Conservation (phyloP, 2,329 filamentous ascomycete genomes). For the Pseudopithomyces maydicus region DNA sequence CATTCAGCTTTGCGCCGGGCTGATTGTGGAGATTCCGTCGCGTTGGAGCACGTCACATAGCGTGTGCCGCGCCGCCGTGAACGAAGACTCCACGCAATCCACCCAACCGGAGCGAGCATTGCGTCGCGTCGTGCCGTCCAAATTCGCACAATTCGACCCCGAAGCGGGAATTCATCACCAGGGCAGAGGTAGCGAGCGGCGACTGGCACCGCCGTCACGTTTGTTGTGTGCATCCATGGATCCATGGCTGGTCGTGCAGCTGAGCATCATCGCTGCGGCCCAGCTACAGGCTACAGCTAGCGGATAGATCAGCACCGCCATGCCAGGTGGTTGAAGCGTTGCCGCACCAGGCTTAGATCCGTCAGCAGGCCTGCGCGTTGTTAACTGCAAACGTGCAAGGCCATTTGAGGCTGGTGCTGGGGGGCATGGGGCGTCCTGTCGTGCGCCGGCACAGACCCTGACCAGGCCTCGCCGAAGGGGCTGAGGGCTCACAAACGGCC, state of each 20-base stretch:
- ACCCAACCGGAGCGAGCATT: neutral
- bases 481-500: slow-evolving; percentile 1
- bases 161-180: neutral
- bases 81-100: neutral
- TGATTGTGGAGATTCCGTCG: slow-evolving; percentile 8
- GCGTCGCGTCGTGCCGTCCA: neutral
- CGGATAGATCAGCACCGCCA: slow-evolving; percentile 8
- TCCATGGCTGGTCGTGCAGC: neutral
- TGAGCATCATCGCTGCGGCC: neutral
- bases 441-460: slow-evolving; percentile 3
- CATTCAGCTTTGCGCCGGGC: neutral
- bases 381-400: slow-evolving; percentile 5
- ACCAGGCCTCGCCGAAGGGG: neutral
- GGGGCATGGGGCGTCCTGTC: neutral
- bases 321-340: neutral
- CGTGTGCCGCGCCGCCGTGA: neutral
- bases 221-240: too few species aligned
- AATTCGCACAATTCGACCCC: neutral
- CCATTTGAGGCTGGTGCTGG: slow-evolving; percentile 16
- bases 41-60: neutral
- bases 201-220: too few species aligned
- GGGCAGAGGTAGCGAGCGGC: neutral
- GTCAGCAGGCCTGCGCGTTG: slow-evolving; percentile 4
- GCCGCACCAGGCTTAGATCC: neutral
- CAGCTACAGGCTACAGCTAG: neutral